Percentiles rank a stretch among this genome's conserved stretches.
phyloP scores from a whole-genome alignment of 1,139 yeast species.

The Nakaseomyces nivariensis region DNA sequence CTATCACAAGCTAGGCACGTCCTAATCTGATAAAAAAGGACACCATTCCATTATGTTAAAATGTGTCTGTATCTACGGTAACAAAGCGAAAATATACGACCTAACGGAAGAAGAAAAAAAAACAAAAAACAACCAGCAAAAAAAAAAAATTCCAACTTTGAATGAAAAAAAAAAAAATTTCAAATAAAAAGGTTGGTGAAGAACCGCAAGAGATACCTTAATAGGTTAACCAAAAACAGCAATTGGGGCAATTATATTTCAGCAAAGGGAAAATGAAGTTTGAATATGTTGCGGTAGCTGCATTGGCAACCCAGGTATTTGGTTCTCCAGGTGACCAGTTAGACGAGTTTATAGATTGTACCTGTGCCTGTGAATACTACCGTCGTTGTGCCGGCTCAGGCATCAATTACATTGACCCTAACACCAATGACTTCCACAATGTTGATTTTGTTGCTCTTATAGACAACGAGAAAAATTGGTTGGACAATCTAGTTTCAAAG shows the following conservation, averaged over 20 bases:
- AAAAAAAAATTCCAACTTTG: too few species aligned
- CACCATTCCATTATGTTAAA: not conserved
- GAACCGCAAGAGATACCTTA: too few species aligned
- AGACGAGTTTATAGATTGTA: constrained; percentile 59
- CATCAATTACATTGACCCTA: constrained; percentile 12
- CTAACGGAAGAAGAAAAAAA: too few species aligned
- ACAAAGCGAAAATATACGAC: not conserved
- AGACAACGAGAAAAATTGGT: not conserved
- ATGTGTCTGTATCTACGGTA: not conserved
- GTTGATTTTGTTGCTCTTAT: constrained; percentile 25
- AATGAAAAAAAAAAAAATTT: too few species aligned
- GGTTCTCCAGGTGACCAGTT: constrained; percentile 77
- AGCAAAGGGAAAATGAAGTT: not conserved
- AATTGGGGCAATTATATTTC: too few species aligned
- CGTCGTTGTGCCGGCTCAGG: constrained; percentile 29
- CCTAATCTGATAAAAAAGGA: too few species aligned
- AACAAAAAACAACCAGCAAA: too few species aligned
- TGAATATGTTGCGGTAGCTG: not conserved
- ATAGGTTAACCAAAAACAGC: too few species aligned
- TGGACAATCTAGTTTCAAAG: constrained; percentile 28
- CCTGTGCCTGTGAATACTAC: constrained; percentile 42
- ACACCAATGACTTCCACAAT: constrained; percentile 26
- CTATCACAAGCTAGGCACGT: not conserved
- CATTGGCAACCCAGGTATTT: not conserved
- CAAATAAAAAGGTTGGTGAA: too few species aligned